A percentile compares a stretch with the other conserved stretches of the same genome.
Conservation (phyloP, 73 alveolate genomes). For the Breviolum minutum region DNA sequence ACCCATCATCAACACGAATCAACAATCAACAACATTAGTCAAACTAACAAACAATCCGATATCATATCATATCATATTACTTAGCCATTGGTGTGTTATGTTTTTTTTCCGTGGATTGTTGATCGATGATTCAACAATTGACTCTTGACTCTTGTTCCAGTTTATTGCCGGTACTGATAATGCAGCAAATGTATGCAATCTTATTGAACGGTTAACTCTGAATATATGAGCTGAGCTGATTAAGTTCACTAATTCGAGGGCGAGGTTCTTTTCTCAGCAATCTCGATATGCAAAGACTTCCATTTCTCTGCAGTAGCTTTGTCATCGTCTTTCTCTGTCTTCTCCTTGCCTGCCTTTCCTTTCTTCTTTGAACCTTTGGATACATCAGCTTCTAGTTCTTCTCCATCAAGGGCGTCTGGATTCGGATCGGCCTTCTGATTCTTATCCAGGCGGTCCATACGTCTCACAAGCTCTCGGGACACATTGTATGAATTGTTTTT, state of each 20-base stretch:
- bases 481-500: neutral
- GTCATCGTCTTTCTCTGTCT: neutral
- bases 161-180: too few relatives aligned
- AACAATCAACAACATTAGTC: too few relatives aligned
- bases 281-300: neutral
- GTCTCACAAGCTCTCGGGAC: neutral
- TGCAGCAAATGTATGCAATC: too few relatives aligned
- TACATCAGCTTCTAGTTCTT: neutral
- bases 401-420: neutral
- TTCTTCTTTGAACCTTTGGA: neutral
- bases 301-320: neutral
- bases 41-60: too few relatives aligned
- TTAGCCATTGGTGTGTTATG: too few relatives aligned
- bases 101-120: too few relatives aligned
- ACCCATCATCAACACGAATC: too few relatives aligned
- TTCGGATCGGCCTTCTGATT: neutral
- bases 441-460: neutral
- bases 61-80: too few relatives aligned
- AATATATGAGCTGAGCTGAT: too few relatives aligned
- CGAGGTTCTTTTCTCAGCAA: neutral
- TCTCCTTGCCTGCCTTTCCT: neutral
- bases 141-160: too few relatives aligned
- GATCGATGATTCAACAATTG: too few relatives aligned
- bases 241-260: neutral
- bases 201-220: too few relatives aligned